phyloP scores from a whole-genome alignment of 345 rosid species.

The Bruguiera parviflora region DNA sequence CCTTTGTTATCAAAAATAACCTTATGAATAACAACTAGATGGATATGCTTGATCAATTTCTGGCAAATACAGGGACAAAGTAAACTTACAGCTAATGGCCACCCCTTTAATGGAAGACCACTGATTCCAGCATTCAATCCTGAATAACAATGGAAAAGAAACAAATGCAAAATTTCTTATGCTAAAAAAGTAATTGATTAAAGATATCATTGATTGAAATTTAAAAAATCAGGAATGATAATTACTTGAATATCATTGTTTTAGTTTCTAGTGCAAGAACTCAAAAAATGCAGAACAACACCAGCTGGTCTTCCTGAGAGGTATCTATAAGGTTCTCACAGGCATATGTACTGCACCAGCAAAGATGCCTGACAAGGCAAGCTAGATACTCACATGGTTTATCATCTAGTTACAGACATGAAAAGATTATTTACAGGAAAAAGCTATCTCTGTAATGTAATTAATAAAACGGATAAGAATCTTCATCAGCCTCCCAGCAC shows the following conservation, averaged over 20 bases:
- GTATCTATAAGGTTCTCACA: background rate
- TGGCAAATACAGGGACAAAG: conserved; percentile 14
- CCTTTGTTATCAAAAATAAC: conserved; percentile 43
- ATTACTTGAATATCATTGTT: background rate
- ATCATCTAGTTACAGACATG: background rate
- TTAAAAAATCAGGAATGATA: background rate
- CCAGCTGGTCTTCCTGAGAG: background rate
- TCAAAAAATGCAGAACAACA: background rate
- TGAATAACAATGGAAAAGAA: conserved; percentile 26
- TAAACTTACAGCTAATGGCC: conserved; percentile 89
- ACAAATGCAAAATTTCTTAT: background rate
- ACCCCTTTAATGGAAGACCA: conserved; percentile 78
- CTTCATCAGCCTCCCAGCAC: no score
- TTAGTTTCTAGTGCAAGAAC: background rate
- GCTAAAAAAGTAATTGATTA: conserved; percentile 5
- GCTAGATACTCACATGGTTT: background rate
- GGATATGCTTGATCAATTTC: conserved; percentile 11
- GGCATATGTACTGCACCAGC: background rate
- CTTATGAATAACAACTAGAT: conserved; percentile 11
- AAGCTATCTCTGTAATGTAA: no score
- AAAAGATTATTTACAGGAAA: no score
- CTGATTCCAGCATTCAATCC: conserved; percentile 80
- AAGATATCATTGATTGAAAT: background rate
- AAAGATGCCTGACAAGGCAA: background rate
- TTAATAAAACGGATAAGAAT: no score